A percentile compares a stretch with the other conserved stretches of the same genome.
phyloP scores from a whole-genome alignment of 2,329 filamentous ascomycete genomes.

The Fonsecaea monophora region DNA sequence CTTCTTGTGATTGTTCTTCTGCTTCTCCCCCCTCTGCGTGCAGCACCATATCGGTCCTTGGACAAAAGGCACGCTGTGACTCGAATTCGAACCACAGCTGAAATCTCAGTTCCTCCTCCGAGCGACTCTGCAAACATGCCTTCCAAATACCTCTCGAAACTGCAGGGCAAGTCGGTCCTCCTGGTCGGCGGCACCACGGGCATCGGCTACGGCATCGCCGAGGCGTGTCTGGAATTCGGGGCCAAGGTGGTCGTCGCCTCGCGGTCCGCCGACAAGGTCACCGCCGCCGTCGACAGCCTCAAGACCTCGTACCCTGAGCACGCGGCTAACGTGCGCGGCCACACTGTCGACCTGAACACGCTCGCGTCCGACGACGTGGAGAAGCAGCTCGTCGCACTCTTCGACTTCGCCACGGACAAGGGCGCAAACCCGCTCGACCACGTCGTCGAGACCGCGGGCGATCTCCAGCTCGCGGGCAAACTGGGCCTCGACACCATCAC shows the following conservation, averaged over 20 bases:
- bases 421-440: slow-evolving; percentile 53
- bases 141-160: slow-evolving; percentile 50
- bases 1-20: too few species aligned
- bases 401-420: slow-evolving; percentile 47
- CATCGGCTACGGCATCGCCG: slow-evolving; percentile 60
- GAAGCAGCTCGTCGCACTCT: slow-evolving; percentile 50
- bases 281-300: slow-evolving; percentile 50
- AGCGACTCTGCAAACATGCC: slow-evolving; percentile 6
- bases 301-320: slow-evolving; percentile 51
- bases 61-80: too few species aligned
- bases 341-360: slow-evolving; percentile 51
- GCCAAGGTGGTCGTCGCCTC: slow-evolving; percentile 63
- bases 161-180: slow-evolving; percentile 55
- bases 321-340: slow-evolving; percentile 46
- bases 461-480: slow-evolving; percentile 41
- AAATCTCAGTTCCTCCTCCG: neutral
- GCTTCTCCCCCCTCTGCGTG: too few species aligned
- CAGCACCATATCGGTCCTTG: too few species aligned
- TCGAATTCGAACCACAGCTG: too few species aligned
- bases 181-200: slow-evolving; percentile 61
- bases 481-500: slow-evolving; percentile 42
- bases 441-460: slow-evolving; percentile 59
- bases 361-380: slow-evolving; percentile 51
- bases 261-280: slow-evolving; percentile 54
- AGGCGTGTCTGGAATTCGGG: slow-evolving; percentile 58